These are phyloP conservation scores for Acorus calamus DNA, from an alignment of 106 monocot genomes.

Conservation along the genomic window DNA sequence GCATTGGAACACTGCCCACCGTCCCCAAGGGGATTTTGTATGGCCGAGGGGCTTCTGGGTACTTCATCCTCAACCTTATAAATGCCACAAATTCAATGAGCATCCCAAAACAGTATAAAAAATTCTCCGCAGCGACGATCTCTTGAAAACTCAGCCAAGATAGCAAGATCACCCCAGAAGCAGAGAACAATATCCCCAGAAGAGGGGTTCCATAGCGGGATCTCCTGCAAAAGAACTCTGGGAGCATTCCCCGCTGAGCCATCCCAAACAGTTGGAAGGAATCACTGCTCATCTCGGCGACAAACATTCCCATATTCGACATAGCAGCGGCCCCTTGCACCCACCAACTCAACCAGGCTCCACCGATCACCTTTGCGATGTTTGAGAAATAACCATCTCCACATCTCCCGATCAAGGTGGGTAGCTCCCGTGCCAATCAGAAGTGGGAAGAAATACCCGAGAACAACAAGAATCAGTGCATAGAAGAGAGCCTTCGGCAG, in stretches of 20 bases:
- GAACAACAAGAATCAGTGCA: conserved; percentile 20
- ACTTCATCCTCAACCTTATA: conserved; percentile 20
- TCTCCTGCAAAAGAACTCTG: conserved; percentile 25
- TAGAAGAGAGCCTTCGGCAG: conserved; percentile 32
- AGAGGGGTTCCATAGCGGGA: conserved; percentile 35
- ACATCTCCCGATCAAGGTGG: conserved; percentile 23
- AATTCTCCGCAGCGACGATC: conserved; percentile 41
- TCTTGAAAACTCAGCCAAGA: conserved; percentile 48
- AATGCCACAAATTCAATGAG: conserved; percentile 35
- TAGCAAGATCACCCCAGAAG: conserved; percentile 30
- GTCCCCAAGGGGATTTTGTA: conserved; percentile 28
- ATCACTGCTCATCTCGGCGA: conserved; percentile 36
- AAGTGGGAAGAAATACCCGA: conserved; percentile 24
- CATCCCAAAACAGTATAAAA: conserved; percentile 38
- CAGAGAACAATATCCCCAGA: conserved; percentile 33
- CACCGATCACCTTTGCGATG: conserved; percentile 28
- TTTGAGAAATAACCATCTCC: conserved; percentile 42
- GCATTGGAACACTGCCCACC: conserved; percentile 17
- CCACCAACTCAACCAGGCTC: conserved; percentile 36
- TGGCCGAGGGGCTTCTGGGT: conserved; percentile 20
- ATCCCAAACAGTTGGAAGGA: conserved; percentile 37
- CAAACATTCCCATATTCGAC: conserved; percentile 46
- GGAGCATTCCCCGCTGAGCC: conserved; percentile 42
- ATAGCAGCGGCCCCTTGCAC: conserved; percentile 24
- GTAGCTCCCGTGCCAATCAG: conserved; percentile 24